phyloP scores from a whole-genome alignment of 2,329 filamentous ascomycete genomes.

The Aspergillus sp. region DNA sequence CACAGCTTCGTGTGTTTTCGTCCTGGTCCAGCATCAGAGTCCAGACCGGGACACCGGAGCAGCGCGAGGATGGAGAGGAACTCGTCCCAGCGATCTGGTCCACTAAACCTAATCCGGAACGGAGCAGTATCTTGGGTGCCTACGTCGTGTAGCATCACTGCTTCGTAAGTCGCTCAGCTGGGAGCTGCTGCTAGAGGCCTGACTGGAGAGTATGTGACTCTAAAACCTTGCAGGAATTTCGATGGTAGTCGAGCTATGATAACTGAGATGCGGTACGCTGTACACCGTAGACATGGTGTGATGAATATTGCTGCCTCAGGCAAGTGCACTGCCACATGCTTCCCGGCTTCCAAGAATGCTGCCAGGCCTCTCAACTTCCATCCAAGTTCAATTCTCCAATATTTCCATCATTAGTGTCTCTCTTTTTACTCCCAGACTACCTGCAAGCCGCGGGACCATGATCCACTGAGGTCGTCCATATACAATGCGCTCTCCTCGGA shows the following conservation, averaged over 20 bases:
- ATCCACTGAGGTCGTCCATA: not conserved
- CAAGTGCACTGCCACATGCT: not conserved
- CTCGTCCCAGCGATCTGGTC: not conserved
- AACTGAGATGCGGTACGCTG: not conserved
- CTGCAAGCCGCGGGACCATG: not conserved
- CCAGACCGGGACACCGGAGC: constrained; percentile 7
- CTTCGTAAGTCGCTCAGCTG: not conserved
- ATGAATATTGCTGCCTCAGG: constrained; percentile 5
- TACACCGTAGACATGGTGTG: not conserved
- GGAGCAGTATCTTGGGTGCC: not conserved
- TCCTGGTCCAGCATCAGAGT: not conserved
- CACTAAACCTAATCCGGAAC: constrained; percentile 6
- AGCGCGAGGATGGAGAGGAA: not conserved
- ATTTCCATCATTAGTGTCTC: not conserved
- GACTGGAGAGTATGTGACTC: not conserved
- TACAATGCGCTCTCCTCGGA: constrained; percentile 18
- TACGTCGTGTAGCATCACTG: not conserved
- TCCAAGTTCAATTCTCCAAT: not conserved
- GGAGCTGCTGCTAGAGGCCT: not conserved
- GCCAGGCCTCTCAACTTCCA: not conserved
- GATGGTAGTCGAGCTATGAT: not conserved
- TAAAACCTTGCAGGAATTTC: not conserved
- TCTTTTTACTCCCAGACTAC: not conserved
- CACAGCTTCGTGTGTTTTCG: not conserved
- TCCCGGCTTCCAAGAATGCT: not conserved